These are phyloP conservation scores for Cylindrotheca closterium DNA, from an alignment of 108 stramenopile genomes.

Conservation along the genomic window DNA sequence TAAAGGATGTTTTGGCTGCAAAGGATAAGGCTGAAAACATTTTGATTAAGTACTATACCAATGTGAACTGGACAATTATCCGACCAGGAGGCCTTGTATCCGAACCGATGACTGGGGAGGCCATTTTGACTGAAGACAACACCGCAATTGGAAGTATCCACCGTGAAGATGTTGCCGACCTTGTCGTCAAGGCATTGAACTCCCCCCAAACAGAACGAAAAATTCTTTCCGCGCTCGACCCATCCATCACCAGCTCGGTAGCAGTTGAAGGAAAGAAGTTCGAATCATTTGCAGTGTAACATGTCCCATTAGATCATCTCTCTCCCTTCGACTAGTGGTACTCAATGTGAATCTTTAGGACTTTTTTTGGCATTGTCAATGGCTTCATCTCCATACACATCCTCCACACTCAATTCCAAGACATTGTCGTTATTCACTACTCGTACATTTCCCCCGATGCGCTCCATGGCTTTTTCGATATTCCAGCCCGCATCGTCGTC, in stretches of 20 bases:
- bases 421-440: conserved; percentile 70
- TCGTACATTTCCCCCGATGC: conserved; percentile 61
- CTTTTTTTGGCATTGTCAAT: conserved; percentile 71
- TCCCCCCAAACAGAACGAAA: conserved; percentile 67
- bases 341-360: not conserved
- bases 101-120: conserved; percentile 76
- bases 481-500: conserved; percentile 64
- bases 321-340: not conserved
- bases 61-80: conserved; percentile 95
- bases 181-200: conserved; percentile 66
- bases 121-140: conserved; percentile 87
- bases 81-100: conserved; percentile 88
- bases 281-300: conserved; percentile 51
- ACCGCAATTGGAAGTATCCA: conserved; percentile 88
- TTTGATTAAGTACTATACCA: conserved; percentile 92
- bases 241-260: conserved; percentile 47
- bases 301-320: not conserved
- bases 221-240: conserved; percentile 76
- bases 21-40: conserved; percentile 80
- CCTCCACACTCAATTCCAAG: conserved; percentile 75
- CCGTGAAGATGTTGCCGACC: conserved; percentile 88
- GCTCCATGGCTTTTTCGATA: conserved; percentile 60
- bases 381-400: conserved; percentile 73
- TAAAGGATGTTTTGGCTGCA: conserved; percentile 68
- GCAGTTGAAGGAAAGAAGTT: conserved; percentile 49